Percentiles rank a stretch among this genome's conserved stretches.
Evolutionary conservation across 768 basidiomycete species (phyloP).

Genomic region (Agaricus blazei): DNA sequence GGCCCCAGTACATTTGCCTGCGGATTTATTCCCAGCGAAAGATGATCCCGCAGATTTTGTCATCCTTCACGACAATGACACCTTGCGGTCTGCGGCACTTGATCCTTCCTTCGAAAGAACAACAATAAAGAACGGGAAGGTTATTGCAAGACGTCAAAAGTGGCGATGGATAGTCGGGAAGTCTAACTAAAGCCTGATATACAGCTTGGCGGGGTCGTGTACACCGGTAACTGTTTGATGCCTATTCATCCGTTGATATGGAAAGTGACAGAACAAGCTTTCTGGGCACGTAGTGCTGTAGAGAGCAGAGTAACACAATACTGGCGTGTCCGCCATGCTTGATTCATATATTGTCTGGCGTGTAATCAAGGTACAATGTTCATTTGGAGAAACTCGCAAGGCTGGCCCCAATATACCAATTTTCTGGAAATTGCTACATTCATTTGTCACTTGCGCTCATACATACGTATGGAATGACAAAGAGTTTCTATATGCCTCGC

Average conservation of each 20-base stretch:
- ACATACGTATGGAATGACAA: too few species aligned
- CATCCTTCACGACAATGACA: constrained; percentile 43
- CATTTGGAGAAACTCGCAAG: too few species aligned
- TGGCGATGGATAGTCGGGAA: constrained; percentile 25
- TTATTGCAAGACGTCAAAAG: constrained; percentile 36
- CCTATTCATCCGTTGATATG: background rate
- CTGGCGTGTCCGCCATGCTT: background rate
- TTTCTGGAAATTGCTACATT: too few species aligned
- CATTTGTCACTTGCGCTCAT: too few species aligned
- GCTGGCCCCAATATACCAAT: too few species aligned
- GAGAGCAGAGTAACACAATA: background rate
- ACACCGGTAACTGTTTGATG: background rate
- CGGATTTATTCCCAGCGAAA: constrained; percentile 28
- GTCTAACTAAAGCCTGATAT: background rate
- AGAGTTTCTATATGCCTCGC: too few species aligned
- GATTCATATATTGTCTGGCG: background rate
- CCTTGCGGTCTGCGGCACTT: constrained; percentile 42
- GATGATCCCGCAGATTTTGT: constrained; percentile 55
- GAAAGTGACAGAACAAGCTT: background rate
- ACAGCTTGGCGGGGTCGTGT: background rate
- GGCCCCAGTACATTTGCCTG: constrained; percentile 9
- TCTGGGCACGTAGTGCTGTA: background rate
- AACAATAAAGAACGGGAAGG: constrained; percentile 40
- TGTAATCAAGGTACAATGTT: too few species aligned
- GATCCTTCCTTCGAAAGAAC: constrained; percentile 46